Evolutionary conservation across 768 basidiomycete species (phyloP).

Genomic region (Amanita rubescens): DNA sequence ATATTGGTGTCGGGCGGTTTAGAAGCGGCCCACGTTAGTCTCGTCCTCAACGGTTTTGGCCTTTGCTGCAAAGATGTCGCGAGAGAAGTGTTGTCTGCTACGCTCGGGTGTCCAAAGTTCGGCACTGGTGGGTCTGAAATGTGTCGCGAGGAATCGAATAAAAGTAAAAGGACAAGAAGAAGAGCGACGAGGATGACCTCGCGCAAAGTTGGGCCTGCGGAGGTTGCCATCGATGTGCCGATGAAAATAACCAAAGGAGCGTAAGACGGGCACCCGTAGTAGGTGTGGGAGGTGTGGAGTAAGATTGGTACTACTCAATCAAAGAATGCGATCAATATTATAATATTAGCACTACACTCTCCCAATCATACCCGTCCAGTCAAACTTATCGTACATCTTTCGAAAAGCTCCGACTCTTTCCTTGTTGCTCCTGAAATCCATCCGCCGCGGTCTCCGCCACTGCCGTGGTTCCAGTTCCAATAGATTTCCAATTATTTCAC

Average conservation of each 20-base stretch:
- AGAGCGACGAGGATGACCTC: constrained; percentile 12
- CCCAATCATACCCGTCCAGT: constrained; percentile 76
- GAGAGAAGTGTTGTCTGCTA: constrained; percentile 8
- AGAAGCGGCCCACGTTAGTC: constrained; percentile 31
- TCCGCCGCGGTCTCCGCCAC: constrained; percentile 75
- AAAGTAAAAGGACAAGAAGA: constrained; percentile 9
- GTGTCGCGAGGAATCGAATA: constrained; percentile 8
- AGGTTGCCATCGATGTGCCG: constrained; percentile 4
- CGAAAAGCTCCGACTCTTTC: constrained; percentile 65
- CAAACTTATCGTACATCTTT: constrained; percentile 67
- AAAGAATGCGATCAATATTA: background rate
- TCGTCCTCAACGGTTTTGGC: constrained; percentile 17
- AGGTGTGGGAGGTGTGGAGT: background rate
- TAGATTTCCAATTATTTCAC: constrained; percentile 89
- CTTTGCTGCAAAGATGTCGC: constrained; percentile 6
- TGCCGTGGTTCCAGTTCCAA: constrained; percentile 79
- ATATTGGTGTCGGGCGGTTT: constrained; percentile 51
- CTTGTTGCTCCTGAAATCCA: constrained; percentile 65
- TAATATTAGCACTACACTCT: background rate
- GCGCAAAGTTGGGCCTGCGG: constrained; percentile 11
- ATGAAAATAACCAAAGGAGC: too few relatives aligned
- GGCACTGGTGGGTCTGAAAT: background rate
- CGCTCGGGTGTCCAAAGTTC: background rate
- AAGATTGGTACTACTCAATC: too few relatives aligned
- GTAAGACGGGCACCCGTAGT: background rate